phyloP scores from a whole-genome alignment of 345 rosid genomes.

The Eucalyptus caleyi region DNA sequence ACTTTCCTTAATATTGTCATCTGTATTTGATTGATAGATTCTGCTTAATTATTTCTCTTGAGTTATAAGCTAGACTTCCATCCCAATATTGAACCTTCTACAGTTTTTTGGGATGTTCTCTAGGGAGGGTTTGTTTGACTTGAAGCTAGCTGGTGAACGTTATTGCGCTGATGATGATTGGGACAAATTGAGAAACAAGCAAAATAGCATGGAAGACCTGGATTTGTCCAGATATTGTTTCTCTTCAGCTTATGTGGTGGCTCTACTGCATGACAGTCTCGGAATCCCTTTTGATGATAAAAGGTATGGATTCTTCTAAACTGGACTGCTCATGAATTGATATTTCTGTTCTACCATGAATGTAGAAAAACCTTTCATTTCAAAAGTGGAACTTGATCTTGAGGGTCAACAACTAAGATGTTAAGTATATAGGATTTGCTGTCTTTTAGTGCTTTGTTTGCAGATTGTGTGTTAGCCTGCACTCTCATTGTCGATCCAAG shows the following conservation, averaged over 20 bases:
- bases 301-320: conserved; percentile 5
- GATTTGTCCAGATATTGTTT: conserved; percentile 37
- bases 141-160: conserved; percentile 23
- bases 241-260: conserved; percentile 29
- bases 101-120: conserved; percentile 35
- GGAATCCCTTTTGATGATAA: conserved; percentile 21
- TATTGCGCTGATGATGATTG: conserved; percentile 21
- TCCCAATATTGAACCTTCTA: neutral
- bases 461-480: neutral
- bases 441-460: neutral
- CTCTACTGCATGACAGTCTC: conserved; percentile 26
- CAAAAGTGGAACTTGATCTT: neutral
- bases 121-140: conserved; percentile 13
- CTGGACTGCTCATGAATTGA: neutral
- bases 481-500: neutral
- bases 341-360: neutral
- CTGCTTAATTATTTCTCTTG: neutral
- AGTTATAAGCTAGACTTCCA: neutral
- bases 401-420: neutral
- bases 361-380: neutral
- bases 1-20: neutral
- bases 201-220: conserved; percentile 7
- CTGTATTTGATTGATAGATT: neutral
- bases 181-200: conserved; percentile 10
- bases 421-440: neutral